phyloP scores from a whole-genome alignment of 257 asterid genomes.

The Nicotiana obtusifolia region DNA sequence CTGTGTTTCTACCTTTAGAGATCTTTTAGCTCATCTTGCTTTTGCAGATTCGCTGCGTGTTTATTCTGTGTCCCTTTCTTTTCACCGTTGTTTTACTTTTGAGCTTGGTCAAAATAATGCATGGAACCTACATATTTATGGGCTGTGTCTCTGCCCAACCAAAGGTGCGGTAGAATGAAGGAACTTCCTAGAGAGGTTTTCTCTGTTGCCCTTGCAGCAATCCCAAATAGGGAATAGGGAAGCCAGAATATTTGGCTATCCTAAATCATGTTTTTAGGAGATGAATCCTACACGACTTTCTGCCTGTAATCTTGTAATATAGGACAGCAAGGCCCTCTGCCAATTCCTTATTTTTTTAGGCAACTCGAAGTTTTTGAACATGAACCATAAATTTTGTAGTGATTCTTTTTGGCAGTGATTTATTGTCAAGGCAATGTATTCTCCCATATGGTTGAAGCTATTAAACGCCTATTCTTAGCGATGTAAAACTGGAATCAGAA shows the following conservation, averaged over 20 bases:
- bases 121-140: background rate
- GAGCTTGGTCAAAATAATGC: background rate
- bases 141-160: background rate
- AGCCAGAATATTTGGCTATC: background rate
- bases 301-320: background rate
- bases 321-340: background rate
- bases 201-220: background rate
- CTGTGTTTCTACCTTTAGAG: background rate
- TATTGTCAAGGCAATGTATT: background rate
- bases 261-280: background rate
- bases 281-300: background rate
- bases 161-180: background rate
- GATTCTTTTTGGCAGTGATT: background rate
- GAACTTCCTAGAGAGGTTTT: background rate
- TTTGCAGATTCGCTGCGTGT: background rate
- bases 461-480: background rate
- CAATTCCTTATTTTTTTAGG: background rate
- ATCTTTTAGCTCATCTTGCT: conserved; percentile 3
- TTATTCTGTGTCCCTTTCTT: background rate
- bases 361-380: background rate
- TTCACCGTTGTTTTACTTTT: background rate
- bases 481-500: background rate
- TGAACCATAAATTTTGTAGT: background rate
- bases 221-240: background rate
- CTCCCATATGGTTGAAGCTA: background rate